Conservation (phyloP, 2,329 filamentous ascomycete species). For the Colletotrichum phormii region DNA sequence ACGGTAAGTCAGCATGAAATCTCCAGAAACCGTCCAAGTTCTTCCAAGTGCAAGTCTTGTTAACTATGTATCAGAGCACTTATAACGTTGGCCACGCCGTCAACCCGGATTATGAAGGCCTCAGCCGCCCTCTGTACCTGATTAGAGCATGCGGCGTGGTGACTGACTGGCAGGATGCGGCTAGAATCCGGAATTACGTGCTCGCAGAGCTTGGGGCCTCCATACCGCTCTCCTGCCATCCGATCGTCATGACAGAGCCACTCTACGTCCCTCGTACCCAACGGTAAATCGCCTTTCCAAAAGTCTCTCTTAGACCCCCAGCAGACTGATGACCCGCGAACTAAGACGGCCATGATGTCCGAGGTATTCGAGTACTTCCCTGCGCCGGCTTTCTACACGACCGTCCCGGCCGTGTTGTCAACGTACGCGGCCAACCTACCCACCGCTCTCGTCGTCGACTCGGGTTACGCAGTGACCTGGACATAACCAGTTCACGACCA, state of each 20-base stretch:
- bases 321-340: background rate
- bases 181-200: background rate
- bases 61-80: background rate
- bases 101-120: background rate
- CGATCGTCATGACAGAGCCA: conserved; percentile 18
- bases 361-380: conserved; percentile 7
- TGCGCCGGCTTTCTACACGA: conserved; percentile 4
- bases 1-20: background rate
- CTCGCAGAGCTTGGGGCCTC: background rate
- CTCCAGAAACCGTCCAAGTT: too few relatives aligned
- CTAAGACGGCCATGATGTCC: background rate
- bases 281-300: background rate
- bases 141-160: background rate
- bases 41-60: too few relatives aligned
- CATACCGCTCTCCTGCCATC: background rate
- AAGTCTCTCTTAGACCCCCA: background rate
- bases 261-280: background rate
- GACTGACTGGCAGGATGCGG: background rate
- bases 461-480: background rate
- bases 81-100: conserved; percentile 18
- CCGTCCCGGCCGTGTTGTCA: background rate
- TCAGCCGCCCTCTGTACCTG: background rate
- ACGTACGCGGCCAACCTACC: conserved; percentile 23
- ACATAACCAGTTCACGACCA: conserved; percentile 1
- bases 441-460: conserved; percentile 20